Base-by-base conservation (phyloP, 768 basidiomycete species). In the Lentinula sp. region DNA sequence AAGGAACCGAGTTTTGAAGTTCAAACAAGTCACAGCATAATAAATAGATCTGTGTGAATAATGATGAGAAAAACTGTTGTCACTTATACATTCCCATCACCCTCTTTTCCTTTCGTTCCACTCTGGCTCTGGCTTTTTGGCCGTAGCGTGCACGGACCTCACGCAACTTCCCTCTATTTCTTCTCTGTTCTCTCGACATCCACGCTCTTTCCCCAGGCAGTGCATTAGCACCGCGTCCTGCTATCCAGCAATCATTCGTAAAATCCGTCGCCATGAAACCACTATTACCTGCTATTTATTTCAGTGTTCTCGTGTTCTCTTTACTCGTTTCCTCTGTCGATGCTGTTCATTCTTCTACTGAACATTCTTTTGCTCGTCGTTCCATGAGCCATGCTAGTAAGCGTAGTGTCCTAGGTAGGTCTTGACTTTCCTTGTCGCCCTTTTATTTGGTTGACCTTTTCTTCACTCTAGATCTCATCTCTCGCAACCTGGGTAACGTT, bases 351-450 rank as follows among this genome's bases (percentile, higher is more conserved):
- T 60, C 59, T 6, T 60, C 59, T 11, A 7, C 59, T 18, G 49
- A 60, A 43, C 46, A 60, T 40, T 60, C 59, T 34, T 51, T 21
- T n/a, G 59, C 59, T 40, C 46, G 59, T 18, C 59, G 59, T 23
- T 60, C 59, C 11, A 60, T 51, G 59, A 39, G 43, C 35, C 59
- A 60, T 37, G n/a, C 35, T 35, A 21, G n/a, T 13, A 46, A 35
- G 18, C 46, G 48, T 11, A 35, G 32, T 39, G n/a, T 50, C 31
- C 37, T 60, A 9, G 59, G 50, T 52, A 18, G 40, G 49, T 52
- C 16, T 21, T 35, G 2, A 21, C 15, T 6, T 49, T 49, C 35
- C 45, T 60, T 42, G 32, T 34, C 32, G 11, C 35, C n/a, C 40
- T 15, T n/a, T 48, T 40, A 43, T 39, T 2, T 28, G 28, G 28